Evolutionary conservation across 495 filamentous ascomycete species (phyloP), one percentile per base, ranked within the genome.

Genomic region (Staphylotrichum longicolle): DNA sequence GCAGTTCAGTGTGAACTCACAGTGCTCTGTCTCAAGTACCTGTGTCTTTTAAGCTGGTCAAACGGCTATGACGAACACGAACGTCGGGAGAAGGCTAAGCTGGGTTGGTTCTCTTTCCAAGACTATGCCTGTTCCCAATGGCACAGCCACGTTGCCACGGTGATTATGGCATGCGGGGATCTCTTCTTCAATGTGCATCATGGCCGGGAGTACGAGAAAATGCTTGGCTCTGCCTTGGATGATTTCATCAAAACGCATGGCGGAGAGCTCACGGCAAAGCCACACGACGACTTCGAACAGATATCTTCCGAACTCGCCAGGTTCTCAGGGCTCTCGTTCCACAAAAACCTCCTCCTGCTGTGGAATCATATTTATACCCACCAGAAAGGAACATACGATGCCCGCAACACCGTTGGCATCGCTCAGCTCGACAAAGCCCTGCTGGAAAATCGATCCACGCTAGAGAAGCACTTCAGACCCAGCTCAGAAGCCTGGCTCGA

Each of bases 41-140:
- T 44, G 41, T 44, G 41, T 44, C 41, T 44, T 44, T 4, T 44
- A 5, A 44, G 41, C 41, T 44, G 1, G 41, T 44, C 41, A 44
- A 44, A 44, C 41, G 41, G 41, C 41, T 44, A 44, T 44, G 41
- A 44, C 41, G 41, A 44, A 44, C 9, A 44, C 41, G 41, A 44
- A 44, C 41, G 41, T 44, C 41, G 41, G 7, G 41, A 14, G 10
- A 44, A 44, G 41, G 41, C 41, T 44, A 44, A 44, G 41, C 41
- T 44, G 41, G 41, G 41, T 44, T 44, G 41, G 41, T 44, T 44
- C 41, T 44, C 41, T 44, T 44, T 44, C 41, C 41, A 44, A 44
- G 41, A 44, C 12, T 44, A 44, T 44, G 41, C 41, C 1, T 44
- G 41, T 44, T 44, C 41, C 12, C 41, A 44, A 44, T 44, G 41